Percentiles rank a stretch among this genome's conserved stretches.
Conservation (phyloP, 768 basidiomycete genomes). For the button mushroom (Agaricus bisporus) region DNA sequence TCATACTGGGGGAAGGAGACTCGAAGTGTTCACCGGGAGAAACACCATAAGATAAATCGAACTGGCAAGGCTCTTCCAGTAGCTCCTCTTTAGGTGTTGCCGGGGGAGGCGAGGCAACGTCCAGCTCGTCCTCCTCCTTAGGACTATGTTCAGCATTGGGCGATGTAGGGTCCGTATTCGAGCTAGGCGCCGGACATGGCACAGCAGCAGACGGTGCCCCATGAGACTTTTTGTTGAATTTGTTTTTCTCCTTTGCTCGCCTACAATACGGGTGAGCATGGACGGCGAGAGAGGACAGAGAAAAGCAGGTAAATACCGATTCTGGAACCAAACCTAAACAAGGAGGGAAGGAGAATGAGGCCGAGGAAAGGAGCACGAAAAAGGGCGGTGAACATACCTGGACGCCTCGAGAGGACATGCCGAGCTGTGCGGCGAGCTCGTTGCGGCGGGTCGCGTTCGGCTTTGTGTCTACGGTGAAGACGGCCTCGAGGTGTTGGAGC, state of each 20-base stretch:
- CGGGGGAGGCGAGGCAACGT: background rate
- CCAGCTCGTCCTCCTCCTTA: constrained; percentile 6
- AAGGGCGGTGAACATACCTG: constrained; percentile 50
- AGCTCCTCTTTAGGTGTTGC: constrained; percentile 8
- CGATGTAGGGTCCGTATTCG: constrained; percentile 15
- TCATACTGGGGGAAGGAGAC: constrained; percentile 21
- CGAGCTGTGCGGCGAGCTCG: constrained; percentile 72
- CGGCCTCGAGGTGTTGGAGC: constrained; percentile 81
- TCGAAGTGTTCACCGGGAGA: background rate
- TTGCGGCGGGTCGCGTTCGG: constrained; percentile 80
- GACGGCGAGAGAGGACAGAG: constrained; percentile 5
- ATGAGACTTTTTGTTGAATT: constrained; percentile 39
- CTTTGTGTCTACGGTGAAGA: constrained; percentile 87
- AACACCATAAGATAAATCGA: background rate
- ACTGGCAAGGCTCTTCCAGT: constrained; percentile 6
- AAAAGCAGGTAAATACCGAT: constrained; percentile 41
- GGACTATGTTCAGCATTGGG: background rate
- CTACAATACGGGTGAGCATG: constrained; percentile 28
- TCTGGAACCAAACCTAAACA: constrained; percentile 89
- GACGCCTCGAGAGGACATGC: constrained; percentile 92
- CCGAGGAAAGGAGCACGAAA: constrained; percentile 4
- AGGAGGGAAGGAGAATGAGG: constrained; percentile 16
- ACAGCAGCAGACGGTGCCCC: constrained; percentile 14
- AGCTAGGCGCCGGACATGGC: constrained; percentile 13
- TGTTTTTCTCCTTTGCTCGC: constrained; percentile 80